phyloP scores from a whole-genome alignment of 768 basidiomycete genomes.

The Auriscalpium orientale region DNA sequence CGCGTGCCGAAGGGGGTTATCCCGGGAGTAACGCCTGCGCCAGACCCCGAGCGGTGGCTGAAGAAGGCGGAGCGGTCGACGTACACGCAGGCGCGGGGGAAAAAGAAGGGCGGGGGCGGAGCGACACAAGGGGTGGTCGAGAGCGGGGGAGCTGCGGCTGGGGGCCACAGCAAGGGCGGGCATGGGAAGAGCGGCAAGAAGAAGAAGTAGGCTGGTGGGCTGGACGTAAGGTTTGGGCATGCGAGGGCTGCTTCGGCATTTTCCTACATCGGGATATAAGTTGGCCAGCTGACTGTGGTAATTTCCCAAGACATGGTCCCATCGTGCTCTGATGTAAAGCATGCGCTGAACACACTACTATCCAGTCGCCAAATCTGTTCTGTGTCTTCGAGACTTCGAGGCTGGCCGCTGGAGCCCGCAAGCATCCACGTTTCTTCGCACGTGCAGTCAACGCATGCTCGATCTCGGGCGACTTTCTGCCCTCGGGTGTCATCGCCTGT shows the following conservation, averaged over 20 bases:
- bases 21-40: conserved; percentile 72
- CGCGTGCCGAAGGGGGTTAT: conserved; percentile 71
- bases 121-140: conserved; percentile 65
- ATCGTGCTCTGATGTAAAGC: neutral
- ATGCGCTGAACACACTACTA: neutral
- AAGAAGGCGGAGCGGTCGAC: conserved; percentile 77
- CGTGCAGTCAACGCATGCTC: too few relatives aligned
- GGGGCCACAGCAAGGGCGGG: conserved; percentile 29
- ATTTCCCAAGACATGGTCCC: neutral
- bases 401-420: neutral
- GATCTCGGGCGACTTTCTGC: too few relatives aligned
- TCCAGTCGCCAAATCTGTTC: neutral
- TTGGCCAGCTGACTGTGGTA: neutral
- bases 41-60: conserved; percentile 83
- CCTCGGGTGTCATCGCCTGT: neutral
- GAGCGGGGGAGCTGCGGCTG: conserved; percentile 20
- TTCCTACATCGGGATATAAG: neutral
- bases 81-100: conserved; percentile 40
- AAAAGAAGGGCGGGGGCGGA: conserved; percentile 48
- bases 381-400: neutral
- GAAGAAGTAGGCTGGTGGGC: conserved; percentile 40
- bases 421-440: neutral
- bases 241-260: neutral
- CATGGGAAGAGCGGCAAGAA: conserved; percentile 55
- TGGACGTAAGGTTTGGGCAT: neutral